Percentiles rank a stretch among this genome's conserved stretches.
phyloP scores from a whole-genome alignment of 2,329 filamentous ascomycete genomes.

The Pseudopithomyces maydicus region DNA sequence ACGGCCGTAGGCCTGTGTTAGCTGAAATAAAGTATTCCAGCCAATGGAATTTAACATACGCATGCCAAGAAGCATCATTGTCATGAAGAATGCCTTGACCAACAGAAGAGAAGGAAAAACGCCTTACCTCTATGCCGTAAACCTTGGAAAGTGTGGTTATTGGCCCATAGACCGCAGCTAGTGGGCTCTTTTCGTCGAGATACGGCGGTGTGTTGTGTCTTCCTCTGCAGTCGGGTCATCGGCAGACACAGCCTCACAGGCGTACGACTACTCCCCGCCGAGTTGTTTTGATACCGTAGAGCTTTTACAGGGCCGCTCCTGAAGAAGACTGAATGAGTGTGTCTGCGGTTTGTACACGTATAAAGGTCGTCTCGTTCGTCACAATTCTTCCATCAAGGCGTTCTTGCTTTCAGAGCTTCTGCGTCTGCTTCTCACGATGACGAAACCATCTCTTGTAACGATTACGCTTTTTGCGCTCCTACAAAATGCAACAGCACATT shows the following conservation, averaged over 20 bases:
- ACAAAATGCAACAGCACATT: conserved; percentile 6
- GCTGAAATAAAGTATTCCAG: too few relatives aligned
- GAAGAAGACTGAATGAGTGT: background rate
- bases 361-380: background rate
- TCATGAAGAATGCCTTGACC: too few relatives aligned
- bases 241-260: background rate
- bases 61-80: too few relatives aligned
- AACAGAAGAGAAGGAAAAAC: background rate
- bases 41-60: too few relatives aligned
- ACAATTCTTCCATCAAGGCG: background rate
- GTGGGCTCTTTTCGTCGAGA: background rate
- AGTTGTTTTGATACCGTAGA: background rate
- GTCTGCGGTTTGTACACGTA: background rate
- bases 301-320: too few relatives aligned
- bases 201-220: background rate
- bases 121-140: background rate
- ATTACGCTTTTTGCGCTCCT: conserved; percentile 1
- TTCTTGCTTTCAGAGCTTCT: background rate
- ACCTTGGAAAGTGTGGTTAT: background rate
- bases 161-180: background rate
- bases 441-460: background rate
- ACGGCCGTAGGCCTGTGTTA: too few relatives aligned
- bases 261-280: background rate
- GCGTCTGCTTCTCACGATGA: background rate
- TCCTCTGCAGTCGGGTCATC: background rate